Evolutionary conservation across 805 yeast genomes (phyloP).

Genomic region (Hanseniaspora guilliermondii): DNA sequence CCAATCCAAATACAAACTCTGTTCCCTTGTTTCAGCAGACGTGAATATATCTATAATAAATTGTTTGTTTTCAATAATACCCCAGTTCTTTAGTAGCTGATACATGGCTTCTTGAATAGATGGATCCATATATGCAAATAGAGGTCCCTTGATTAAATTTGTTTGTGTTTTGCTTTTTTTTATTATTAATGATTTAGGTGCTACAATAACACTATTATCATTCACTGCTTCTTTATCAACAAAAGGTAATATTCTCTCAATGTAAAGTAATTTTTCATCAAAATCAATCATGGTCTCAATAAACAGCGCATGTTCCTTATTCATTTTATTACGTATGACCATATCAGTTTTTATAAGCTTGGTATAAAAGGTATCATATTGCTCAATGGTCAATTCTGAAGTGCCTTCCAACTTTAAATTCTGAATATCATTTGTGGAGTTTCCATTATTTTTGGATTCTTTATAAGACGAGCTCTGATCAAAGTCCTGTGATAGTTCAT

Average conservation of each 20-base stretch:
- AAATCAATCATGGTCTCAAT: not conserved
- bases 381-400: not conserved
- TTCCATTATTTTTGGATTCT: not conserved
- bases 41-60: constrained; percentile 4
- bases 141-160: not conserved
- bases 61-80: constrained; percentile 6
- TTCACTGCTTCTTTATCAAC: not conserved
- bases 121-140: constrained; percentile 7
- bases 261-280: not conserved
- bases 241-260: not conserved
- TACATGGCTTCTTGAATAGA: not conserved
- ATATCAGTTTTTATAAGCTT: not conserved
- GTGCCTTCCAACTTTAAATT: not conserved
- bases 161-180: not conserved
- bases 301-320: not conserved
- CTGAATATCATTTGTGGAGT: not conserved
- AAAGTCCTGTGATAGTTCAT: not conserved
- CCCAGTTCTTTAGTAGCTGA: constrained; percentile 2
- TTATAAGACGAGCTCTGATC: not conserved
- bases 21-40: constrained; percentile 9
- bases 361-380: not conserved
- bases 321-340: not conserved
- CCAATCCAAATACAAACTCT: constrained; percentile 7
- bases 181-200: not conserved
- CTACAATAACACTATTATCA: not conserved